Base-by-base conservation (phyloP, 331 rosid species). In the Prunus yedoensis region DNA sequence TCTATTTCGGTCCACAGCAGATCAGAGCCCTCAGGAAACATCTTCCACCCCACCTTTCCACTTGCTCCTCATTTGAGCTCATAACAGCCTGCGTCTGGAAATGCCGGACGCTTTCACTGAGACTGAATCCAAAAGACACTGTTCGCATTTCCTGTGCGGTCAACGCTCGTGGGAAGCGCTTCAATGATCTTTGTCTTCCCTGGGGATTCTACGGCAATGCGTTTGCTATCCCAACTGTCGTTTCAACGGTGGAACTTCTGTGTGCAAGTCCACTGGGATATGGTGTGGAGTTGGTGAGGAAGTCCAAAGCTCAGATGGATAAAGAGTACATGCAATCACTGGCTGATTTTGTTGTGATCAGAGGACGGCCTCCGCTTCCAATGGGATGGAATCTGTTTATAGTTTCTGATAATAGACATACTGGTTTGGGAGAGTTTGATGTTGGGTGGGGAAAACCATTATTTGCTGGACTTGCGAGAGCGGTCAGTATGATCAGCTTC, bases 371-470 rank as follows among this genome's bases (percentile, higher is more conserved):
- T 21, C 23, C 17, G 16, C 27, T 35, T 32, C 4, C 30, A 1
- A 5, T 38, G 53, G 28, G 49, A 13, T 7, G 63, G 68, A 6
- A 43, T 0, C 35, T 58, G 16, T 3, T 58, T 1, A 2, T 54
- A 5, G 60, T 77, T 18, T 59, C 70, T 1, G 76, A 76, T 9
- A 21, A 64, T 13, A 21, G 62, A 13, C 43, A 28, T 11, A n/a
- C 49, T 4, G 59, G 74, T 43, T 25, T 56, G 3, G 58, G 58
- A 53, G 80, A 54, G 21, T 57, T 56, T 5, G 74, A 76, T 52
- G 53, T 66, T 25, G 80, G 80, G 25, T 76, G 78, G 80, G 80
- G 80, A 6, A 66, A 54, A 16, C 28, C 80, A 2, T 10, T 18
- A 23, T 66, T 53, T 57, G 74, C 63, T 3, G 80, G 80, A 11